Evolutionary conservation across 768 basidiomycete genomes (phyloP).

Genomic region (Mycena latifolia): DNA sequence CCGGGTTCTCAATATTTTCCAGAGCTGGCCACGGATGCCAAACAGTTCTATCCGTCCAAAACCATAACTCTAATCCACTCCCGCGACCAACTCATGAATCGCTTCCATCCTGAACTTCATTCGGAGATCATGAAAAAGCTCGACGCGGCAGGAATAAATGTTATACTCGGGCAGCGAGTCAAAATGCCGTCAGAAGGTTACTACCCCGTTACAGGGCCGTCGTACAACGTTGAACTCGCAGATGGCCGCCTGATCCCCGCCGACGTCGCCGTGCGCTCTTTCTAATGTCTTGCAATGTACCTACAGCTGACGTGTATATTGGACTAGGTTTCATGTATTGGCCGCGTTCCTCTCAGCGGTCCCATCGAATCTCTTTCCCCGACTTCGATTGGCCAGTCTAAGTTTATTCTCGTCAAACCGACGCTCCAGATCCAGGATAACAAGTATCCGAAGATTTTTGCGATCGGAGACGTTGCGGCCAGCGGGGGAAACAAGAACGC

Average conservation of each 20-base stretch:
- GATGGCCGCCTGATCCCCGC: conserved; percentile 54
- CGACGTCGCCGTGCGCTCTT: conserved; percentile 52
- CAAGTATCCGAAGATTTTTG: conserved; percentile 54
- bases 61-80: conserved; percentile 63
- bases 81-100: conserved; percentile 55
- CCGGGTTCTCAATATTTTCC: background rate
- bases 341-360: conserved; percentile 43
- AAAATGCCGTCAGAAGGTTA: conserved; percentile 41
- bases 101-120: conserved; percentile 55
- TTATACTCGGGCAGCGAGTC: conserved; percentile 55
- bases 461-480: conserved; percentile 62
- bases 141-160: conserved; percentile 49
- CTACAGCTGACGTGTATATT: background rate
- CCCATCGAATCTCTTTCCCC: conserved; percentile 42
- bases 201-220: conserved; percentile 44
- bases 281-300: background rate
- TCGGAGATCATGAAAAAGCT: conserved; percentile 43
- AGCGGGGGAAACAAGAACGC: conserved; percentile 62
- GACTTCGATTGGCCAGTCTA: conserved; percentile 23
- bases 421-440: conserved; percentile 43
- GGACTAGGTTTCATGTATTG: conserved; percentile 44
- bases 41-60: conserved; percentile 54
- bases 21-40: conserved; percentile 64
- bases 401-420: conserved; percentile 39
- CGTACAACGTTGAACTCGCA: conserved; percentile 46